Evolutionary conservation across 2,329 filamentous ascomycete species (phyloP), one percentile per base, ranked within the genome.

Genomic region (Rutstroemia sydowiana): DNA sequence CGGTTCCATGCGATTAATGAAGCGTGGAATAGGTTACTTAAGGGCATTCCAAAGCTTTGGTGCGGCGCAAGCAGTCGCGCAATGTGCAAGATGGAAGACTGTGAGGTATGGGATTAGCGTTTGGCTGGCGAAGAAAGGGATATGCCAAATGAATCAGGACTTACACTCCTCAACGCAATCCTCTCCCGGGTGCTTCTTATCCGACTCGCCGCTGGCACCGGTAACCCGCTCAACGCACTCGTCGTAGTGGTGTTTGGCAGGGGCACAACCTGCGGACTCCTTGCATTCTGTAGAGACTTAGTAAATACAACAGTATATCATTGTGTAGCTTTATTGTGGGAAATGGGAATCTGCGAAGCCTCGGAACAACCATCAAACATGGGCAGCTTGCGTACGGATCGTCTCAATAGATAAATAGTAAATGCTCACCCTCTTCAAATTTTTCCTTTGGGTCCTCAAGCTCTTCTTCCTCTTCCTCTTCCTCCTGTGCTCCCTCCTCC

Each of bases 31-130:
- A 11, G 47, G 75, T 80, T 95, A 97, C 81, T 92, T 95, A 71
- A 97, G 87, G 73, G 84, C 76, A 61, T 84, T 81, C 82, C 89
- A 98, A 66, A 98, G 86, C 84, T 95, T 96, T 67, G 92, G 91
- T 51, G 93, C 93, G 58, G 93, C 92, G 71, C 93, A 98, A 70
- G 85, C 77, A 66, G 82, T 88, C 59, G 92, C 89, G 77, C 93
- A 98, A 80, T 97, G 93, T 65, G 88, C 85, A 65, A 98, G 88
- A 75, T 98, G 92, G 87, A 98, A 98, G 79, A 96, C 92, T 96
- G 64, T n/a, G 47, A 48, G 41, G 11, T 30, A 18, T 1, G 18
- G 34, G 9, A 18, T 55, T 21, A 55, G 51, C 42, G n/a, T 7
- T 26, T 4, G 2, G 13, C 10, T 21, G 11, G 18, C 20, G 6